phyloP scores from a whole-genome alignment of 2,329 filamentous ascomycete genomes.

The Fusarium camptoceras region DNA sequence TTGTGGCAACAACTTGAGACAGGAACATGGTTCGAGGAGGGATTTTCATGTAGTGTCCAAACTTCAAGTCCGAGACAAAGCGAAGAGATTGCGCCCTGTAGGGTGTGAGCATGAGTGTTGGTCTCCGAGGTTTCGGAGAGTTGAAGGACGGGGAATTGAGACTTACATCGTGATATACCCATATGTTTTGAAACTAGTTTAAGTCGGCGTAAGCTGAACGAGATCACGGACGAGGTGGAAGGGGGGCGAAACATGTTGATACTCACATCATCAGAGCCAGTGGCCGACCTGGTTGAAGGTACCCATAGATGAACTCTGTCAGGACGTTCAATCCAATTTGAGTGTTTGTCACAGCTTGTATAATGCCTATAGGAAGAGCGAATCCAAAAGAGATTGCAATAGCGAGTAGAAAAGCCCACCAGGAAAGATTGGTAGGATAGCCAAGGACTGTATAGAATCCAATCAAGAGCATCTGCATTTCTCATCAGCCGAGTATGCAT shows the following conservation, averaged over 20 bases:
- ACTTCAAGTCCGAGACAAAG: constrained; percentile 75
- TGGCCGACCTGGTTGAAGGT: constrained; percentile 78
- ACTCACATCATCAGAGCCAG: constrained; percentile 77
- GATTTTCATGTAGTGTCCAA: constrained; percentile 80
- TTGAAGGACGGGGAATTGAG: neutral
- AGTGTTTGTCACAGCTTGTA: constrained; percentile 77
- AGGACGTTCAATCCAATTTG: constrained; percentile 80
- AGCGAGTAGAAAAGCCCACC: constrained; percentile 79
- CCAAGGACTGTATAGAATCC: constrained; percentile 67
- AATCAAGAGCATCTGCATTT: constrained; percentile 61
- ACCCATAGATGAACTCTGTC: constrained; percentile 79
- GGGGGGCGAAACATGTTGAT: constrained; percentile 24
- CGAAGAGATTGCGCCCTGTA: constrained; percentile 68
- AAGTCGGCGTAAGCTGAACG: neutral
- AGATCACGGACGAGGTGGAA: neutral
- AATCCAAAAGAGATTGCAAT: constrained; percentile 73
- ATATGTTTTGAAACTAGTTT: constrained; percentile 69
- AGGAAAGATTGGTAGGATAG: constrained; percentile 75
- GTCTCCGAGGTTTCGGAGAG: neutral
- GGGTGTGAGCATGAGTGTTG: constrained; percentile 10
- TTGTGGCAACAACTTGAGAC: constrained; percentile 73
- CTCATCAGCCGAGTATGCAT: constrained; percentile 22
- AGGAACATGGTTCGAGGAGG: constrained; percentile 75
- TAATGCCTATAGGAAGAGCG: constrained; percentile 74
- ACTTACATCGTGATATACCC: constrained; percentile 69